A percentile compares a stretch with the other conserved stretches of the same genome.
Conservation (phyloP, 108 stramenopile genomes). For the Aurantiochytrium sp. region DNA sequence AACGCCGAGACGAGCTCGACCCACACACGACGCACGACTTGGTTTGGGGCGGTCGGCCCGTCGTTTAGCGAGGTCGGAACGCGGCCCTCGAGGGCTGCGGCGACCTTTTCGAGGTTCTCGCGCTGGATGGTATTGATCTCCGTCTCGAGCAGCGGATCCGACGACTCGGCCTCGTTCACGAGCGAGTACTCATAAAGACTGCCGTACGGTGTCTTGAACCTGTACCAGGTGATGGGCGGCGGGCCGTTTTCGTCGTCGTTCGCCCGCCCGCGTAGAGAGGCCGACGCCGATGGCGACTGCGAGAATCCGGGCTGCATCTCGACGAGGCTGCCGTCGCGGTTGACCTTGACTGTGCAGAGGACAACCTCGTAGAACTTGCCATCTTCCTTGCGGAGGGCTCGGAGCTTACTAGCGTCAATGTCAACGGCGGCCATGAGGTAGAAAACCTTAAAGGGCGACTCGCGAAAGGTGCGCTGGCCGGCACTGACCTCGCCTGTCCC, state of each 20-base stretch:
- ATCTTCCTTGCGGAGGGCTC: neutral
- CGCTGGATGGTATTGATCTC: conserved; percentile 10
- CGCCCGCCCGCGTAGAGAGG: no score
- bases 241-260: no score
- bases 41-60: neutral
- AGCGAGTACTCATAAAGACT: conserved; percentile 22
- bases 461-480: conserved; percentile 8
- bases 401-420: neutral
- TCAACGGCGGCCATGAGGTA: conserved; percentile 30
- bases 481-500: neutral
- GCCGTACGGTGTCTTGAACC: neutral
- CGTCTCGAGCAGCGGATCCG: neutral
- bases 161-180: neutral
- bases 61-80: neutral
- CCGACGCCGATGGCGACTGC: no score
- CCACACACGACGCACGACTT: neutral
- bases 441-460: neutral
- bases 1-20: neutral
- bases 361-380: conserved; percentile 28
- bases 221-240: neutral
- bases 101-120: neutral
- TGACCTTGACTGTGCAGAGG: neutral
- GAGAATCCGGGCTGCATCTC: conserved; percentile 28
- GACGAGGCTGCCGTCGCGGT: neutral
- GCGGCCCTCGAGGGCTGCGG: neutral